Percentiles rank a stretch among this genome's conserved stretches.
These are phyloP conservation scores for Hordeum pubiflorum DNA, from an alignment of 202 grass and related monocot genomes.

Conservation along the genomic window DNA sequence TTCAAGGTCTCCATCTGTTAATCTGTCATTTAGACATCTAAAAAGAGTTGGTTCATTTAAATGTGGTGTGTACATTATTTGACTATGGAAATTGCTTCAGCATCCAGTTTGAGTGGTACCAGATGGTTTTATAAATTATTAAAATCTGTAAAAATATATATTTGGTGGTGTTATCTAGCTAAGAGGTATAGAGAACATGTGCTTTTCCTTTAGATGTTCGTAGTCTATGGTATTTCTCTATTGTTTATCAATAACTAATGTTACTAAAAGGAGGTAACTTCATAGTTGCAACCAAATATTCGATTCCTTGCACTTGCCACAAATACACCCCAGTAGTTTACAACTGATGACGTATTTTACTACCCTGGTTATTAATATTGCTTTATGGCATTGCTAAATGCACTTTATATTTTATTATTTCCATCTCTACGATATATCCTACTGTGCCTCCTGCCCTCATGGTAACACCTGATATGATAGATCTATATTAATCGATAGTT, in stretches of 20 bases:
- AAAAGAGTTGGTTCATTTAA: constrained; percentile 11
- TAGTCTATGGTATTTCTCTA: constrained; percentile 3
- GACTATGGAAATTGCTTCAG: background rate
- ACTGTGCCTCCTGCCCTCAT: background rate
- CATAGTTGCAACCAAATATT: background rate
- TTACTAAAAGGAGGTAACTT: background rate
- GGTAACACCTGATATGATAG: constrained; percentile 2
- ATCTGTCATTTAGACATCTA: constrained; percentile 14
- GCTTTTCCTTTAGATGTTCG: constrained; percentile 6
- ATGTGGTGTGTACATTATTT: constrained; percentile 9
- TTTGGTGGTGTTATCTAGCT: background rate
- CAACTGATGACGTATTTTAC: background rate
- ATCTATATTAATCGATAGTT: background rate
- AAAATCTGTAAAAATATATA: background rate
- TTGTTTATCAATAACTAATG: background rate
- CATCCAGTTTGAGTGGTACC: background rate
- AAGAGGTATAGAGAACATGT: background rate
- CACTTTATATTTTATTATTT: background rate
- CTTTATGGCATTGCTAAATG: background rate
- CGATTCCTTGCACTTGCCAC: background rate
- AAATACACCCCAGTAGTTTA: background rate
- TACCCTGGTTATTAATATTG: constrained; percentile 8
- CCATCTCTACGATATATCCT: background rate
- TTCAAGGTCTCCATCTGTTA: background rate
- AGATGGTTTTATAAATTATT: constrained; percentile 1